phyloP scores from a whole-genome alignment of 2,329 filamentous ascomycete genomes.

The Fusarium brevicatenulatum region DNA sequence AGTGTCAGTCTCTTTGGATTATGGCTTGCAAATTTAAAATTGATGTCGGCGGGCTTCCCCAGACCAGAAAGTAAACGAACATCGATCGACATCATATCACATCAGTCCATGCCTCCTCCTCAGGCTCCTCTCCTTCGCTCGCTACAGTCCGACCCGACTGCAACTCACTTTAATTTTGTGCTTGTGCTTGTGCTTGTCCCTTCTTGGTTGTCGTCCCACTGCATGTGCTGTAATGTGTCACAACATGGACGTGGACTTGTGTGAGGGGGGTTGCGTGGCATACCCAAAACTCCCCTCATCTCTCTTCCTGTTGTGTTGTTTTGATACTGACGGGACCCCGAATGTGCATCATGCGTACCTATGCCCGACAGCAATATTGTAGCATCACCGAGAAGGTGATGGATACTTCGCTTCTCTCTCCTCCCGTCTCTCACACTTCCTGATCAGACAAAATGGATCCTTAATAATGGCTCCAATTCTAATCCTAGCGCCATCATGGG shows the following conservation, averaged over 20 bases:
- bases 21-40: slow-evolving; percentile 48
- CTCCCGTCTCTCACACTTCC: slow-evolving; percentile 12
- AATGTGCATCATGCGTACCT: slow-evolving; percentile 31
- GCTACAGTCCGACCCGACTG: slow-evolving; percentile 21
- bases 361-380: slow-evolving; percentile 10
- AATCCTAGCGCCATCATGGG: slow-evolving; percentile 33
- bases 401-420: background rate
- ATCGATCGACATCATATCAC: slow-evolving; percentile 37
- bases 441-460: slow-evolving; percentile 24
- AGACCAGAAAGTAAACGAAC: slow-evolving; percentile 3
- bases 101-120: background rate
- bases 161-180: slow-evolving; percentile 10
- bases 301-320: slow-evolving; percentile 1
- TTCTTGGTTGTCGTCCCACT: background rate
- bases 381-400: slow-evolving; percentile 23
- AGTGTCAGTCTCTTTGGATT: slow-evolving; percentile 39
- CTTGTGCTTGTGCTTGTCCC: background rate
- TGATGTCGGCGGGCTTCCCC: slow-evolving; percentile 44
- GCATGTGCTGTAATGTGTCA: slow-evolving; percentile 17
- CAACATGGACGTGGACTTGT: slow-evolving; percentile 19
- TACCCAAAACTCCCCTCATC: background rate
- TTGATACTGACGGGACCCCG: slow-evolving; percentile 22
- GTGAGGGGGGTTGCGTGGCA: slow-evolving; percentile 23
- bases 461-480: slow-evolving; percentile 26
- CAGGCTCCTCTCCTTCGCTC: slow-evolving; percentile 13